phyloP scores from a whole-genome alignment of 345 rosid species.

The Salix purpurea region DNA sequence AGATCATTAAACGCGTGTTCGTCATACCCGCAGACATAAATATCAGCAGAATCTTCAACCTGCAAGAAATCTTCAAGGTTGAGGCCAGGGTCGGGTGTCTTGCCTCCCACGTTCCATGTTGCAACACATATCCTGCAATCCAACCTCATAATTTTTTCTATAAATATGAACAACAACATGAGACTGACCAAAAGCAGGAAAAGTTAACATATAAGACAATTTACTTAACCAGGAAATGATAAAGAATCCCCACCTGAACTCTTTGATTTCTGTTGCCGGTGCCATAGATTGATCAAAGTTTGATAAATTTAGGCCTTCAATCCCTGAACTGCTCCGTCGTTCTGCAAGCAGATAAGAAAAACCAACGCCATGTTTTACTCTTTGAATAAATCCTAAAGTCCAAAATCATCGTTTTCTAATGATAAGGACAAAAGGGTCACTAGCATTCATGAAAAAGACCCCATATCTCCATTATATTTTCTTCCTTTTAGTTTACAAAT shows the following conservation, averaged over 20 bases:
- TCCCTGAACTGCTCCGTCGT: slow-evolving; percentile 50
- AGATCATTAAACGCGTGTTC: not conserved
- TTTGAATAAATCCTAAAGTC: slow-evolving; percentile 5
- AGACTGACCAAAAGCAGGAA: not conserved
- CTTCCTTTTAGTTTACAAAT: slow-evolving; percentile 5
- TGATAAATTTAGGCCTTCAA: slow-evolving; percentile 70
- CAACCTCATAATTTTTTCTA: not conserved
- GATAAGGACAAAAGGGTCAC: slow-evolving; percentile 21
- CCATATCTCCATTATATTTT: not conserved
- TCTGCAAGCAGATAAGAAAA: slow-evolving; percentile 37
- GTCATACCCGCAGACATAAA: slow-evolving; percentile 90
- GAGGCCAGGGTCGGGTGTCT: slow-evolving; percentile 59
- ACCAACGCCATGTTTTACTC: slow-evolving; percentile 8
- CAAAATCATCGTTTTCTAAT: slow-evolving; percentile 19
- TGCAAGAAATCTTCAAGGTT: slow-evolving; percentile 85
- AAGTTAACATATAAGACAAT: not conserved
- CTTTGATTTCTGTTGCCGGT: slow-evolving; percentile 51
- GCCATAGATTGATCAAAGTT: slow-evolving; percentile 50
- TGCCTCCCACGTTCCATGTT: slow-evolving; percentile 98
- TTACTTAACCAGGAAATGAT: not conserved
- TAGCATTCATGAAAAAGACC: slow-evolving; percentile 5
- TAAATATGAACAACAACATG: slow-evolving; percentile 7
- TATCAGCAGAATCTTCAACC: slow-evolving; percentile 74
- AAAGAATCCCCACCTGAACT: slow-evolving; percentile 43
- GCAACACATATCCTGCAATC: slow-evolving; percentile 65